These are phyloP conservation scores for Torulaspora maleeae DNA, from an alignment of 805 yeast genomes.

Conservation along the genomic window DNA sequence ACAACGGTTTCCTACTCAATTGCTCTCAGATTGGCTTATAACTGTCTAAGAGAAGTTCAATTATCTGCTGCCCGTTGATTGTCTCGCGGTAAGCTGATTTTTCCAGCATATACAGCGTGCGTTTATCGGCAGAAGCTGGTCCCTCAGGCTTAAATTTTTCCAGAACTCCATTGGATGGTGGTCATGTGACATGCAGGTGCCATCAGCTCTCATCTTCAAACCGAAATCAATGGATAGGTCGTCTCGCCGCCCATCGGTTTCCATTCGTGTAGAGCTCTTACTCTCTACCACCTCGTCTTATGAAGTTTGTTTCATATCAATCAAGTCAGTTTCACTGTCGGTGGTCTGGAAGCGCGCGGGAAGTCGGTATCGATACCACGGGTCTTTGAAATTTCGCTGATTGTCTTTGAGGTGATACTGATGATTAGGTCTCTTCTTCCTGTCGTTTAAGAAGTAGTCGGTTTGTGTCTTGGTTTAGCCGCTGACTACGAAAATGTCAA, in stretches of 20 bases:
- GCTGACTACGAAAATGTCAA: not conserved
- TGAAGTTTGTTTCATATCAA: not conserved
- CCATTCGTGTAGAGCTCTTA: not conserved
- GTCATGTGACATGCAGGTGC: not conserved
- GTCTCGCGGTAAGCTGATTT: not conserved
- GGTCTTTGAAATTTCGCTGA: too few species aligned
- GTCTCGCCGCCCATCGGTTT: not conserved
- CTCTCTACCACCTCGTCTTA: not conserved
- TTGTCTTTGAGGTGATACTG: too few species aligned
- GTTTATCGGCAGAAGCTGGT: constrained; percentile 7
- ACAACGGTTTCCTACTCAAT: not conserved
- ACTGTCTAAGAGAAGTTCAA: not conserved
- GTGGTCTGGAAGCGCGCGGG: too few species aligned
- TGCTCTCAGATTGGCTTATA: too few species aligned
- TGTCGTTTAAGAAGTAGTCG: too few species aligned
- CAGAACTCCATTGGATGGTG: not conserved
- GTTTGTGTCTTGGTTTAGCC: not conserved
- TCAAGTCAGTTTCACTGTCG: too few species aligned
- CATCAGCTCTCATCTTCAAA: not conserved
- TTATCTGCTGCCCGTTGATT: not conserved
- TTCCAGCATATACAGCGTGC: constrained; percentile 2
- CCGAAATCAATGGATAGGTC: not conserved
- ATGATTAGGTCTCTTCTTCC: too few species aligned
- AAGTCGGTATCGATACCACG: too few species aligned
- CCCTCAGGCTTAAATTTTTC: not conserved